Evolutionary conservation across 805 yeast species (phyloP).

Genomic region (Wickerhamomyces queroliae): DNA sequence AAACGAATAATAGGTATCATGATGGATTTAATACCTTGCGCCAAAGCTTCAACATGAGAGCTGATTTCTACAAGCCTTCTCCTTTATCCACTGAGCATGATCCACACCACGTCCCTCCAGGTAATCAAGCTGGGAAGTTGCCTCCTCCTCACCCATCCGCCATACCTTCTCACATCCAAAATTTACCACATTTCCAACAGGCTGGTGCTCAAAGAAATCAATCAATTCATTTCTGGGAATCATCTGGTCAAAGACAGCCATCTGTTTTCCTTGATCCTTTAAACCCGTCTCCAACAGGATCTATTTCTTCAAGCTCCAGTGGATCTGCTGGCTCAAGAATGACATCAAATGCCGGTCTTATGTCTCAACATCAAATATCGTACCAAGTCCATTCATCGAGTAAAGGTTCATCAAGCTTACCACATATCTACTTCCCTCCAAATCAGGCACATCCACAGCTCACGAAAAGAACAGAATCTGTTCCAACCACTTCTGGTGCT

Average conservation of each 20-base stretch:
- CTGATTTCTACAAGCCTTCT: constrained; percentile 9
- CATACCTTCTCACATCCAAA: neutral
- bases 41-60: constrained; percentile 15
- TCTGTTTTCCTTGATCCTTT: constrained; percentile 23
- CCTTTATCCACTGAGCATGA: constrained; percentile 1
- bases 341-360: neutral
- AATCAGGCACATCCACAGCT: constrained; percentile 1
- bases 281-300: constrained; percentile 7
- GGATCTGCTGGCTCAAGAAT: constrained; percentile 1
- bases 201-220: constrained; percentile 8
- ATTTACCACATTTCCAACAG: neutral
- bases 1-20: constrained; percentile 5
- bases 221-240: constrained; percentile 22
- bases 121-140: neutral
- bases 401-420: constrained; percentile 3
- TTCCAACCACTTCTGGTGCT: constrained; percentile 1
- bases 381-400: constrained; percentile 4
- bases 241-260: constrained; percentile 17
- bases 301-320: constrained; percentile 4
- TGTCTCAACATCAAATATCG: constrained; percentile 4
- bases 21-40: constrained; percentile 11
- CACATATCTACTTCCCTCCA: constrained; percentile 9
- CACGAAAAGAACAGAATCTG: constrained; percentile 13
- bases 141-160: constrained; percentile 1
- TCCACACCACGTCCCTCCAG: neutral